phyloP scores from a whole-genome alignment of 2,329 filamentous ascomycete genomes.

The Pseudogymnoascus sp. region DNA sequence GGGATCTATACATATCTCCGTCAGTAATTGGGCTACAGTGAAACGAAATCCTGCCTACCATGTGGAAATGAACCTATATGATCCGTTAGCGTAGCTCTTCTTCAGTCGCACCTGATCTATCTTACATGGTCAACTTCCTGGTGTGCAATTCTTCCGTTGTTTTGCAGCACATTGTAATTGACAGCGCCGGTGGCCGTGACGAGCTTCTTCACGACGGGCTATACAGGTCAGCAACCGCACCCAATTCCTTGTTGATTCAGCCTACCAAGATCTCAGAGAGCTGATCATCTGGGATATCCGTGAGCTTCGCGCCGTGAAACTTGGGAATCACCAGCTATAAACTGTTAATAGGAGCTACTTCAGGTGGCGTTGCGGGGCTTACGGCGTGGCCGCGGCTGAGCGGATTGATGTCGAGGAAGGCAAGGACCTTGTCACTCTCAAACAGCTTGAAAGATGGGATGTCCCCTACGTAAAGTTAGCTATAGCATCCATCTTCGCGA shows the following conservation, averaged over 20 bases:
- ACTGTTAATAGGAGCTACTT: constrained; percentile 5
- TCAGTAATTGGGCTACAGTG: constrained; percentile 8
- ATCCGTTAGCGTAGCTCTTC: constrained; percentile 14
- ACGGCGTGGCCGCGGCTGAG: constrained; percentile 85
- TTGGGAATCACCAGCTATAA: constrained; percentile 85
- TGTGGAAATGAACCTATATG: constrained; percentile 78
- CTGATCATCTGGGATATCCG: constrained; percentile 86
- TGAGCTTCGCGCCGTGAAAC: constrained; percentile 82
- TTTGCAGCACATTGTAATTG: constrained; percentile 93
- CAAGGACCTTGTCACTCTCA: constrained; percentile 86
- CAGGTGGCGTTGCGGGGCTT: constrained; percentile 31
- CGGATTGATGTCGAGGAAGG: constrained; percentile 94
- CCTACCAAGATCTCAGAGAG: constrained; percentile 72
- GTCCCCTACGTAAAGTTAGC: constrained; percentile 54
- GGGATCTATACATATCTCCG: constrained; percentile 62
- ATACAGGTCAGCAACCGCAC: constrained; percentile 13
- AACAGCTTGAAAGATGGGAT: constrained; percentile 96
- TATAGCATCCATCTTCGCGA: constrained; percentile 10
- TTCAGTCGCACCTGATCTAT: background rate
- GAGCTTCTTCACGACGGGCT: constrained; percentile 82
- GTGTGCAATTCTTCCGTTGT: constrained; percentile 87
- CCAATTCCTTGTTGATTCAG: constrained; percentile 15
- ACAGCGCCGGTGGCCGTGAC: constrained; percentile 65
- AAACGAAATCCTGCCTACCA: constrained; percentile 47
- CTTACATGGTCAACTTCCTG: constrained; percentile 87